A percentile compares a stretch with the other conserved stretches of the same genome.
Conservation (phyloP, 1,139 yeast genomes). For the Taphrina communis region DNA sequence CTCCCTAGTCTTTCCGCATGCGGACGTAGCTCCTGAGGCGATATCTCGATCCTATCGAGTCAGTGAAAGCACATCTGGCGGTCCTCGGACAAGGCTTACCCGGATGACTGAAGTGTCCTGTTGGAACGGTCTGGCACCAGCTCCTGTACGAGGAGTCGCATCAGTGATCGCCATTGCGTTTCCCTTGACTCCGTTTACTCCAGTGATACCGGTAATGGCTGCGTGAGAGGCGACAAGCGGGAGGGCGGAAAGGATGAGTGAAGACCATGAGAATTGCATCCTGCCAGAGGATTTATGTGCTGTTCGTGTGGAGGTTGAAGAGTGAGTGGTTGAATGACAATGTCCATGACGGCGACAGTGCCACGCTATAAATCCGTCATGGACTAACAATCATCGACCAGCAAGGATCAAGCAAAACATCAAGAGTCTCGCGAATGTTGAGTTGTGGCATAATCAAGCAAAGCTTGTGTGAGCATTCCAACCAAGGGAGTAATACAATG, state of each 20-base stretch:
- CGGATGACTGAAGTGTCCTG: slow-evolving; percentile 38
- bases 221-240: slow-evolving; percentile 32
- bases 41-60: slow-evolving; percentile 18
- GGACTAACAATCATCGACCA: too few relatives aligned
- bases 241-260: slow-evolving; percentile 17
- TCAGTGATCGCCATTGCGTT: slow-evolving; percentile 28
- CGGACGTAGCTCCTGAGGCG: slow-evolving; percentile 25
- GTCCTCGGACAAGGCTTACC: background rate
- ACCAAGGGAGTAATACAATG: background rate
- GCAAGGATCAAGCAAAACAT: background rate
- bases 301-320: background rate
- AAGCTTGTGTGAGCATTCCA: background rate
- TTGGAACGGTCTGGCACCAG: slow-evolving; percentile 32
- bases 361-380: too few relatives aligned
- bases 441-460: background rate
- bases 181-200: slow-evolving; percentile 15
- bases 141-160: slow-evolving; percentile 26
- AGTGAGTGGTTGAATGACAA: background rate
- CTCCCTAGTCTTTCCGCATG: slow-evolving; percentile 32
- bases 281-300: slow-evolving; percentile 2
- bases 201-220: slow-evolving; percentile 18
- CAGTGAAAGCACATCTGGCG: background rate
- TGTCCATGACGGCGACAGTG: too few relatives aligned
- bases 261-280: slow-evolving; percentile 26
- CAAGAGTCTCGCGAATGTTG: background rate